Evolutionary conservation across 2,329 filamentous ascomycete species (phyloP).

Genomic region (Chaetomium globosum): DNA sequence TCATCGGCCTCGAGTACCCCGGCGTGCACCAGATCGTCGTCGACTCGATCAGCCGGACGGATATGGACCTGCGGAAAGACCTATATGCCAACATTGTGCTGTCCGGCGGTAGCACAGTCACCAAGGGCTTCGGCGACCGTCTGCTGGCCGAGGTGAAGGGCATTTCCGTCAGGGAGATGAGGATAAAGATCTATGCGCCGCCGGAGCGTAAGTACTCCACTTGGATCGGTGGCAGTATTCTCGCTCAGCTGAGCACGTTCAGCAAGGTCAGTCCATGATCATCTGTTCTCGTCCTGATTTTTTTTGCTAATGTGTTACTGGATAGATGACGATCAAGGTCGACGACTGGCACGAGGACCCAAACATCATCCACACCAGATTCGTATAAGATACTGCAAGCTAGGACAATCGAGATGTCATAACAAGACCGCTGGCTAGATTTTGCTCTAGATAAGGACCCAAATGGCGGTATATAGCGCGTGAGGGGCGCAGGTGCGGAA

Average conservation of each 20-base stretch:
- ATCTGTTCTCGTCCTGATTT: not conserved
- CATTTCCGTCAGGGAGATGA: conserved; percentile 96
- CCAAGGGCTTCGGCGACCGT: conserved; percentile 93
- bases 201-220: conserved; percentile 98
- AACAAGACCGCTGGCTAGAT: not conserved
- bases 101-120: conserved; percentile 92
- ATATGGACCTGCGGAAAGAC: conserved; percentile 91
- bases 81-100: conserved; percentile 97
- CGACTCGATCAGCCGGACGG: conserved; percentile 90
- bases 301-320: conserved; percentile 2
- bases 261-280: conserved; percentile 69
- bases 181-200: conserved; percentile 98
- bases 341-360: conserved; percentile 99
- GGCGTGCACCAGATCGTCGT: conserved; percentile 98
- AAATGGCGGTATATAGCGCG: not conserved
- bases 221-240: conserved; percentile 97
- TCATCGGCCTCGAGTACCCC: conserved; percentile 95
- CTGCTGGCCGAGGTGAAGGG: conserved; percentile 89
- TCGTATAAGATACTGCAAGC: conserved; percentile 62
- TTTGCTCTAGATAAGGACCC: not conserved
- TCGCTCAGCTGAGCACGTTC: conserved; percentile 95
- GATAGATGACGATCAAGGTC: conserved; percentile 98
- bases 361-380: conserved; percentile 97
- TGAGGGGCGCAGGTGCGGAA: not conserved
- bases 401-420: not conserved